Base-by-base conservation (phyloP, 2,329 filamentous ascomycete species). In the Alternaria hordeiaustralica region DNA sequence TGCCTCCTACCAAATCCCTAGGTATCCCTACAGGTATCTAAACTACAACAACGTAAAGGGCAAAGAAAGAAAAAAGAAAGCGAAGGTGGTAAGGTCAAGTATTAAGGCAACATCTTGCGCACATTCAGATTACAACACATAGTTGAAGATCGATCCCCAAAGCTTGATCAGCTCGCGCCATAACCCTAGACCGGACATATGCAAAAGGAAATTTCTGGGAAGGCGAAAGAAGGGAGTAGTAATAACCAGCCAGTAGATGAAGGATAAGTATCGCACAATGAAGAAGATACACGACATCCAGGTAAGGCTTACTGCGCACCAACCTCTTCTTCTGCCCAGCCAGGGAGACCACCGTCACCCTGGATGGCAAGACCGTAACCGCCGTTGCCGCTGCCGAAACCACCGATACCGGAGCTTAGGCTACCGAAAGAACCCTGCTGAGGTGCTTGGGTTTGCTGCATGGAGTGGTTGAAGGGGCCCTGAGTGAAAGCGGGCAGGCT, bases 401-500 rank as follows among this genome's bases (percentile, higher is more conserved):
- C 87, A 62, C 87, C 85, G 20, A 89, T 83, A 6, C 86, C 87
- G 33, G 85, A 85, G 64, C 85, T 86, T 71, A 89, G 84, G 71
- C 87, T 87, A 11, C 85, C 87, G 69, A 88, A 88, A 60, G 85
- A 87, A 67, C 80, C 78, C 49, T 81, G 80, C 60, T 80, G 77
- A 3, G 75, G 71, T 15, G 71, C 75, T 66, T 81, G 79, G 13
- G 75, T 75, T 36, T 78, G 80, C 58, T 78, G 78, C 45, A 77
- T 70, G 3, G 79, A 74, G 68, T 82, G 79, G 11, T 82, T 83
- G 71, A 87, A 87, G 12, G 85, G 82, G 47, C 87, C 87, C 67
- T 89, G 87, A 3, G 87, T 87, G 77, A 90, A 90, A 6, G 87
- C 88, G 1, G 96, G 96, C 75, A 99, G 84, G 78, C 94, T 97